A percentile compares a stretch with the other conserved stretches of the same genome.
Conservation (phyloP, 768 basidiomycete genomes). For the Naganishia friedmannii region DNA sequence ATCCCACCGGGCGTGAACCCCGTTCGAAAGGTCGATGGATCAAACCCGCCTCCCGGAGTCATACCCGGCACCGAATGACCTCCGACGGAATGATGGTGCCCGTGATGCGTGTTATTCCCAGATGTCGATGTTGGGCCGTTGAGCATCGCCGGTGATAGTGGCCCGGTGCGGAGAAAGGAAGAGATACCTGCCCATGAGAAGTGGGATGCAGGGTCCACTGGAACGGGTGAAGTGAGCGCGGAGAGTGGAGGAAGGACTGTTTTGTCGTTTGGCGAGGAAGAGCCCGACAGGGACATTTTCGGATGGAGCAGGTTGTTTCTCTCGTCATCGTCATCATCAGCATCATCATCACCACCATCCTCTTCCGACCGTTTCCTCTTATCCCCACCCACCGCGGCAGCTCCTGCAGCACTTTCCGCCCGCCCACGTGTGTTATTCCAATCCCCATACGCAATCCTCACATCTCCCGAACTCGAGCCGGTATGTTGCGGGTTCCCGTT, state of each 20-base stretch:
- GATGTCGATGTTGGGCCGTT: constrained; percentile 45
- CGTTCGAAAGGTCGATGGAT: constrained; percentile 20
- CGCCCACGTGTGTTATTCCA: constrained; percentile 10
- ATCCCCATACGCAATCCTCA: constrained; percentile 36
- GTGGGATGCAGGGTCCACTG: constrained; percentile 46
- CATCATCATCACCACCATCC: too few species aligned
- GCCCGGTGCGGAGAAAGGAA: constrained; percentile 84
- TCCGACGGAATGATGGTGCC: constrained; percentile 35
- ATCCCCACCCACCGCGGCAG: constrained; percentile 3
- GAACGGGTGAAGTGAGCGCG: constrained; percentile 48
- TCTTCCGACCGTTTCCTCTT: not conserved
- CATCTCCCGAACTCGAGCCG: constrained; percentile 25
- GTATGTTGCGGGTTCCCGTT: not conserved
- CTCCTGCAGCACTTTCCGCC: constrained; percentile 29
- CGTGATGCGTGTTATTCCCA: constrained; percentile 43
- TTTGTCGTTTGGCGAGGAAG: constrained; percentile 52
- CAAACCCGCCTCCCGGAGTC: constrained; percentile 35
- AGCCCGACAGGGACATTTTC: constrained; percentile 54
- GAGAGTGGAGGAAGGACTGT: constrained; percentile 48
- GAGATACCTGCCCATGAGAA: constrained; percentile 57
- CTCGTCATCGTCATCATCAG: too few species aligned
- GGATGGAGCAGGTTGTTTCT: not conserved
- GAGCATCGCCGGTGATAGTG: constrained; percentile 87
- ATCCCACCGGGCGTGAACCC: constrained; percentile 54
- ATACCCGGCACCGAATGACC: constrained; percentile 39